Evolutionary conservation across 1,139 yeast genomes (phyloP).

Genomic region (Magnusiomyces magnusii): DNA sequence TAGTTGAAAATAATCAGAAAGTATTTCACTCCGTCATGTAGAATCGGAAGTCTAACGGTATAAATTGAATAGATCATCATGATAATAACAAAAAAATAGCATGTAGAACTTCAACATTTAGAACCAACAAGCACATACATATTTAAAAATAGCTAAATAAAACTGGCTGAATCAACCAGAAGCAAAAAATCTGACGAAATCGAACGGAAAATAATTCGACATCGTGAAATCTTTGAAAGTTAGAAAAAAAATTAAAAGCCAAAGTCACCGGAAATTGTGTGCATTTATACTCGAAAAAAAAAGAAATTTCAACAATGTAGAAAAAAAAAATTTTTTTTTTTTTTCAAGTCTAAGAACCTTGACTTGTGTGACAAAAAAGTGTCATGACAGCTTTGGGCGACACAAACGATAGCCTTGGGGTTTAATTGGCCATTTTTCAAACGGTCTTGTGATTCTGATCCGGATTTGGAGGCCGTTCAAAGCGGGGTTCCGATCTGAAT

Average conservation of each 20-base stretch:
- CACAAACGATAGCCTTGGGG: too few species aligned
- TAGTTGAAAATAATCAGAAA: conserved; percentile 24
- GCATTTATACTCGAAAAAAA: not conserved
- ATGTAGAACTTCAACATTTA: not conserved
- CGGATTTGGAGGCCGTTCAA: too few species aligned
- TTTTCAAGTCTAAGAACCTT: too few species aligned
- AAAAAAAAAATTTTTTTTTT: too few species aligned
- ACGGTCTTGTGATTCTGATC: too few species aligned
- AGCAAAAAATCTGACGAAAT: not conserved
- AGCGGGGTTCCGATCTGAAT: too few species aligned
- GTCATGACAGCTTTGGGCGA: not conserved
- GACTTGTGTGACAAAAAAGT: not conserved
- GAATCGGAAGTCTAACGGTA: conserved; percentile 51
- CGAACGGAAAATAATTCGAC: not conserved
- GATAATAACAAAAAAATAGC: not conserved
- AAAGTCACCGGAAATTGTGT: not conserved
- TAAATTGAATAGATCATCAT: conserved; percentile 20
- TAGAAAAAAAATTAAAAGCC: not conserved
- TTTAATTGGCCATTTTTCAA: too few species aligned
- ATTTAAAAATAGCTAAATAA: not conserved
- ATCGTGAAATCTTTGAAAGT: not conserved
- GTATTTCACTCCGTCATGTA: conserved; percentile 34
- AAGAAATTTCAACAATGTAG: not conserved
- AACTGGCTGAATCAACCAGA: not conserved
- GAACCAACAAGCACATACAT: not conserved